These are phyloP conservation scores for Lithohypha guttulata DNA, from an alignment of 2,329 filamentous ascomycete species.

Conservation along the genomic window DNA sequence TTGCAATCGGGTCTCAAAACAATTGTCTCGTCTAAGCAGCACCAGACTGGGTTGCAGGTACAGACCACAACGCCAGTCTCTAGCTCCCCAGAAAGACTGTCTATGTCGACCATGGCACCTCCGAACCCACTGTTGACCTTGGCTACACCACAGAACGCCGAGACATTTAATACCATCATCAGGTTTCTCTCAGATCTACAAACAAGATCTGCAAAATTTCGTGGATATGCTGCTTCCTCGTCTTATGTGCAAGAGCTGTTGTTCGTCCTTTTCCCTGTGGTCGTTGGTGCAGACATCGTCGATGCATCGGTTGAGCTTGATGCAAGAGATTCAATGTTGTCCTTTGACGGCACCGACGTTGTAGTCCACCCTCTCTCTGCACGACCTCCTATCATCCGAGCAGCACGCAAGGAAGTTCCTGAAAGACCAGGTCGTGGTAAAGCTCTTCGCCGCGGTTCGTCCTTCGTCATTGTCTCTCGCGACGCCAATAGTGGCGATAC, in stretches of 20 bases:
- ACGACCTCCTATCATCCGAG: conserved; percentile 59
- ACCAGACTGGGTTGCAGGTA: conserved; percentile 8
- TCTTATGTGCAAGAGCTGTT: conserved; percentile 74
- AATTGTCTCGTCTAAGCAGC: conserved; percentile 48
- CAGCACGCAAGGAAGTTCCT: conserved; percentile 48
- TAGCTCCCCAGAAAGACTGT: conserved; percentile 16
- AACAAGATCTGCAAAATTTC: conserved; percentile 61
- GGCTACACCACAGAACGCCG: conserved; percentile 44
- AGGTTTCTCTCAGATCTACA: conserved; percentile 73
- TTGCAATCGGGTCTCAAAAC: conserved; percentile 72
- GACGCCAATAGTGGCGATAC: conserved; percentile 9
- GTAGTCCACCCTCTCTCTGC: conserved; percentile 66
- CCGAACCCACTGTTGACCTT: conserved; percentile 19
- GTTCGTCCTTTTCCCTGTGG: conserved; percentile 70
- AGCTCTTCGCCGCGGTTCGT: conserved; percentile 64
- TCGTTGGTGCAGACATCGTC: conserved; percentile 77
- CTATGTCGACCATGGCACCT: conserved; percentile 22
- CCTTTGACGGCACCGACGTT: conserved; percentile 76
- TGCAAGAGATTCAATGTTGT: conserved; percentile 67
- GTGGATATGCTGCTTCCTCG: conserved; percentile 69
- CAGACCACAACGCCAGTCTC: conserved; percentile 25
- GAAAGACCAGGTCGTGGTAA: conserved; percentile 31
- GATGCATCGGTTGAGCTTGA: conserved; percentile 78
- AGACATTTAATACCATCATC: conserved; percentile 63
- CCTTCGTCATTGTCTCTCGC: conserved; percentile 71